Conservation (phyloP, 176 grass and related monocot genomes). For the Triticum aestivum region IWGSC_CS_RefSeq_v2.1 NC_057811.1:306552003-306552502, state of each 20-base stretch:
- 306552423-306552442: background rate
- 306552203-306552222: conserved; percentile 28
- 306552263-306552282: conserved; percentile 40
- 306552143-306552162: conserved; percentile 50
- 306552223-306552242: conserved; percentile 15
- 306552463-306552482: conserved; percentile 79
- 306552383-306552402: conserved; percentile 48
- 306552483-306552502: conserved; percentile 89
- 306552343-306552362: background rate
- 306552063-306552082: conserved; percentile 81
- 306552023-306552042: background rate
- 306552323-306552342: background rate
- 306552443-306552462: conserved; percentile 37
- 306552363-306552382: conserved; percentile 46
- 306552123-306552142: conserved; percentile 36
- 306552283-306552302: too few species aligned
- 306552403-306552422: background rate
- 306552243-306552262: conserved; percentile 43
- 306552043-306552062: conserved; percentile 54
- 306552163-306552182: conserved; percentile 37
- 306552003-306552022: background rate
- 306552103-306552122: conserved; percentile 9
- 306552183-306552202: conserved; percentile 49
- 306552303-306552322: background rate
- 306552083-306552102: conserved; percentile 54